A percentile compares a stretch with the other conserved stretches of the same genome.
phyloP scores from a whole-genome alignment of 768 basidiomycete species.

The Tulasnella sp. region DNA sequence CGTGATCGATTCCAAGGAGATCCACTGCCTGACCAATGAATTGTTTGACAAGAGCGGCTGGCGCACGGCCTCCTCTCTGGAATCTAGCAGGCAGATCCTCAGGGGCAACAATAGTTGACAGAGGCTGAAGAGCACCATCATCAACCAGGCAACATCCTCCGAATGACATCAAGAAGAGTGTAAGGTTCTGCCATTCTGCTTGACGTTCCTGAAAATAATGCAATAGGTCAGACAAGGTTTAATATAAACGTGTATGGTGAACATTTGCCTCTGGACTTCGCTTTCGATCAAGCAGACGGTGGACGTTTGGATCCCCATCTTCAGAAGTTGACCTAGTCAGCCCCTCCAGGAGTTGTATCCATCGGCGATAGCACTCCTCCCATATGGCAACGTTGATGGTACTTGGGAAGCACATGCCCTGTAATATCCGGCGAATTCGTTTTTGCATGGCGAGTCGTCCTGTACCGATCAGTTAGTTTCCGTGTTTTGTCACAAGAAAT shows the following conservation, averaged over 20 bases:
- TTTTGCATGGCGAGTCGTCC: constrained; percentile 79
- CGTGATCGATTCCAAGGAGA: constrained; percentile 57
- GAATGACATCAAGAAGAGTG: constrained; percentile 70
- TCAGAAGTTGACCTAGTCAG: constrained; percentile 39
- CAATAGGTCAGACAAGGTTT: not conserved
- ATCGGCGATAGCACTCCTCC: constrained; percentile 77
- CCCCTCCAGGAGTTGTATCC: constrained; percentile 60
- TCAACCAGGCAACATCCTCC: constrained; percentile 61
- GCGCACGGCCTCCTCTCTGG: constrained; percentile 12
- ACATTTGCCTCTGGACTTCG: constrained; percentile 13
- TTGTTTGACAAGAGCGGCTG: constrained; percentile 49
- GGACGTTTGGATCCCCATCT: constrained; percentile 17
- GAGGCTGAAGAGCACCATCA: constrained; percentile 40
- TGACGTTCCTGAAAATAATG: constrained; percentile 54
- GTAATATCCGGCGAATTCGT: constrained; percentile 66
- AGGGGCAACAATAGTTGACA: constrained; percentile 31
- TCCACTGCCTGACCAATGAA: constrained; percentile 70
- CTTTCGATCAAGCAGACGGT: constrained; percentile 16
- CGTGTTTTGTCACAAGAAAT: not conserved
- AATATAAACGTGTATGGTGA: not conserved
- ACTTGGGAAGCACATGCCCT: constrained; percentile 57
- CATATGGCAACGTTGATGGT: constrained; percentile 73
- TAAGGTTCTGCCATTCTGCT: constrained; percentile 81
- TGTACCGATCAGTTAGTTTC: constrained; percentile 32
- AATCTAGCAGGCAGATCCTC: constrained; percentile 29